These are phyloP conservation scores for Cryphonectria parasitica DNA, from an alignment of 2,329 filamentous ascomycete genomes.

Conservation along the genomic window DNA sequence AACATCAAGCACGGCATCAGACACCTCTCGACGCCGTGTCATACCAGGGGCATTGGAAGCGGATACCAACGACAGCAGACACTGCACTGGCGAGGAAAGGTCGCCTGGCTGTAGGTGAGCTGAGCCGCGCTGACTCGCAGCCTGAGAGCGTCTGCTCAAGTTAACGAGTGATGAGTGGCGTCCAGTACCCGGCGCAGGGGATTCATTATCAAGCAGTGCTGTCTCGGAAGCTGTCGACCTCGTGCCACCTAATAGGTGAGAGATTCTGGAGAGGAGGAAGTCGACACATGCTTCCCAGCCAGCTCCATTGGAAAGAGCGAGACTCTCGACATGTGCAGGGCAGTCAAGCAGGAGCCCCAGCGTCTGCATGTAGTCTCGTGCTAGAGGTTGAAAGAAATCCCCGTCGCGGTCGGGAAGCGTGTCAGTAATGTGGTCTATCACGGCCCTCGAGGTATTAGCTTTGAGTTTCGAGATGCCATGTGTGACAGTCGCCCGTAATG, in stretches of 20 bases:
- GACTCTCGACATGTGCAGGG: conserved; percentile 78
- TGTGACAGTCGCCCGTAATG: conserved; percentile 72
- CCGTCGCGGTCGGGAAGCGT: conserved; percentile 66
- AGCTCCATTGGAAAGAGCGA: conserved; percentile 55
- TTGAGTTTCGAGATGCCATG: conserved; percentile 70
- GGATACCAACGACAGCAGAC: conserved; percentile 65
- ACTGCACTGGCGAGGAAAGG: conserved; percentile 64
- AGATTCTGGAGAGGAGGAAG: conserved; percentile 72
- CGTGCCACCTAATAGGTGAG: conserved; percentile 50
- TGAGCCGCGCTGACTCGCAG: conserved; percentile 32
- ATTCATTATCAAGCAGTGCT: conserved; percentile 33
- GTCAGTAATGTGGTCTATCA: conserved; percentile 82
- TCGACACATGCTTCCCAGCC: conserved; percentile 71
- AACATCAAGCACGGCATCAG: conserved; percentile 61
- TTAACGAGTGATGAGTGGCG: conserved; percentile 19
- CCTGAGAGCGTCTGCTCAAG: conserved; percentile 25
- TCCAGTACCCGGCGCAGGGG: conserved; percentile 25
- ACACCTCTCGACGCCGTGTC: conserved; percentile 58
- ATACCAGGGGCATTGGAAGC: conserved; percentile 70
- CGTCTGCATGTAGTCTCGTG: conserved; percentile 78
- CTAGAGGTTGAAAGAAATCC: conserved; percentile 69
- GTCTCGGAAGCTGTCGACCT: conserved; percentile 33
- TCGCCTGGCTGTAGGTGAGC: conserved; percentile 40
- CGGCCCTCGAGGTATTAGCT: conserved; percentile 74
- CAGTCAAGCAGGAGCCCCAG: conserved; percentile 72